Evolutionary conservation across 1,284 basidiomycete species (phyloP).

Genomic region (Stygiomarasmius scandens): DNA sequence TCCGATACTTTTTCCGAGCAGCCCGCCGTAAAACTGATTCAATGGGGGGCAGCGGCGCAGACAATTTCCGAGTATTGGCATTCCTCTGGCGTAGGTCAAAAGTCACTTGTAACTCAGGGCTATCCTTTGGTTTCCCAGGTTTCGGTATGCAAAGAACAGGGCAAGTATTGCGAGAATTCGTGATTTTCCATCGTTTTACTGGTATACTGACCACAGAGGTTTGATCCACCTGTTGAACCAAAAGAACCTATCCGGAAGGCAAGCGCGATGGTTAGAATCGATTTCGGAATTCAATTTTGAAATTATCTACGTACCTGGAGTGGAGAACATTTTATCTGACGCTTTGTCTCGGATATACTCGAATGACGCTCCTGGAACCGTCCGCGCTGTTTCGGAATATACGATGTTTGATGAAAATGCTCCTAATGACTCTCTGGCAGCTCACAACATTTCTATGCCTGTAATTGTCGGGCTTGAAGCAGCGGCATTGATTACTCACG

Average conservation of each 20-base stretch:
- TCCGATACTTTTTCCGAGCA: constrained; percentile 23
- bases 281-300: constrained; percentile 22
- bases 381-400: constrained; percentile 17
- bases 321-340: constrained; percentile 21
- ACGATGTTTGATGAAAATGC: not conserved
- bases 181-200: constrained; percentile 19
- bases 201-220: constrained; percentile 33
- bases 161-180: constrained; percentile 26
- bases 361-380: constrained; percentile 14
- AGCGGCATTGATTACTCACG: not conserved
- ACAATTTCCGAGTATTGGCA: constrained; percentile 15
- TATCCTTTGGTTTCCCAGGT: constrained; percentile 12
- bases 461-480: constrained; percentile 1
- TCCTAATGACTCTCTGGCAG: not conserved
- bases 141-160: constrained; percentile 30
- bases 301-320: constrained; percentile 20
- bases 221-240: constrained; percentile 28
- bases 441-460: not conserved
- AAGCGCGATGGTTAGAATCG: constrained; percentile 34
- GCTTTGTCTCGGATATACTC: constrained; percentile 20
- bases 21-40: constrained; percentile 24
- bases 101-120: constrained; percentile 13
- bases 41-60: constrained; percentile 21
- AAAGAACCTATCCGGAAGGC: constrained; percentile 25
- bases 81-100: constrained; percentile 12